phyloP scores from a whole-genome alignment of 441 rosid species.

The Mallotus repandus region DNA sequence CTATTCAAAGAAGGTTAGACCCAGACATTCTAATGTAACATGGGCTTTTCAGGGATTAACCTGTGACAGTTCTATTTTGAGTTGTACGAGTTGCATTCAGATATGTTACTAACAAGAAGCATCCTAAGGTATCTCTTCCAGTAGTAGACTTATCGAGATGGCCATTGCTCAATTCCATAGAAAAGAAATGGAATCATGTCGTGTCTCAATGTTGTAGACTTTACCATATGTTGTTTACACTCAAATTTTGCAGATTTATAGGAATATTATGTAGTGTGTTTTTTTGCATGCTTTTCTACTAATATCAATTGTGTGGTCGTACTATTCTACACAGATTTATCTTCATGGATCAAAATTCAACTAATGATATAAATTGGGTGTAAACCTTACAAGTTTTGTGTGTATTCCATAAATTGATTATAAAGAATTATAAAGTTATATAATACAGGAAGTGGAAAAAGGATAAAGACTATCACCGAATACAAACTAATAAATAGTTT shows the following conservation, averaged over 20 bases:
- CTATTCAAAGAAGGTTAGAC: slow-evolving; percentile 89
- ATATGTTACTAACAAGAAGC: background rate
- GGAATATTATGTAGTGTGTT: background rate
- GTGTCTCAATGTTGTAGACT: background rate
- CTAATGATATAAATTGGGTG: background rate
- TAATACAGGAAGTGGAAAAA: too few relatives aligned
- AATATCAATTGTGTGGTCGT: background rate
- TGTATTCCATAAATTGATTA: too few relatives aligned
- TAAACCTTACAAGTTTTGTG: too few relatives aligned
- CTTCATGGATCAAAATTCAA: background rate
- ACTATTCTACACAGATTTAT: background rate
- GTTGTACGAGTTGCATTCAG: background rate
- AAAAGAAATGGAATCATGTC: background rate
- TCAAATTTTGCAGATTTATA: background rate
- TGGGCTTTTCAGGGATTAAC: background rate
- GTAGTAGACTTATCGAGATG: background rate
- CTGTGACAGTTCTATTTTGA: too few relatives aligned
- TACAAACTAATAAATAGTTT: too few relatives aligned
- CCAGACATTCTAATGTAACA: slow-evolving; percentile 80
- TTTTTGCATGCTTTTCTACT: background rate
- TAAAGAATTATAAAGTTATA: too few relatives aligned
- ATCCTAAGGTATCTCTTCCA: background rate
- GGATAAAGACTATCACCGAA: too few relatives aligned
- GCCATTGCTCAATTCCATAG: background rate
- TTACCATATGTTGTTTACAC: background rate